Evolutionary conservation across 1,284 basidiomycete genomes (phyloP), one percentile per base, ranked within the genome.

Genomic region (Waitea zeae): DNA sequence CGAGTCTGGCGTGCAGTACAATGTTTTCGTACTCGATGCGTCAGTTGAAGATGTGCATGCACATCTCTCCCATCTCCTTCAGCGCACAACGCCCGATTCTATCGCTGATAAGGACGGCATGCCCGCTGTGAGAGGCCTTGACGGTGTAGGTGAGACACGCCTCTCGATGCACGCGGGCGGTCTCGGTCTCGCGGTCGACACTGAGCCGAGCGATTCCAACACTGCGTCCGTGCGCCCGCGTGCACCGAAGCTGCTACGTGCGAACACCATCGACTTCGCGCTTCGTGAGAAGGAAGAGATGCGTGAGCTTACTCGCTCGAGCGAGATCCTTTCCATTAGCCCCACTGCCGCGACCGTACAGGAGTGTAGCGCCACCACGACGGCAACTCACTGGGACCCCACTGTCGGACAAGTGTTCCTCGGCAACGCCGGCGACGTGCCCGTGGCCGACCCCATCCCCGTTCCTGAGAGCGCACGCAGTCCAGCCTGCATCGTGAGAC

Each of bases 231-330:
- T 49, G 42, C 48, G 42, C 19, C 44, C 48, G 18, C 41, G 41
- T 14, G 51, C 54, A 49, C 33, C 28, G 17, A 34, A 20, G 32
- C 27, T 39, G 36, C 17, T 28, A 12, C 29, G 3, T 36, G 41
- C 44, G 17, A 76, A 75, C 50, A 78, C 71, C 12, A 67, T 81
- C 43, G 70, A 79, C 48, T 81, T 84, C 52, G 70, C 75, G 13
- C 64, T 70, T 44, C 61, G 80, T 22, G 89, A 95, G 57, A 73
- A 75, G 50, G 80, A 87, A 40, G 89, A 93, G 58, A 92, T 92
- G 82, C 64, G 79, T 17, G 76, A 82, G 46, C 61, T 93, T 39
- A 95, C 90, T 0, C 68, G 72, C 34, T 86, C 87, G 2, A 76
- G 72, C 19, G 82, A 89, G 57, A 88, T 93, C 34, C 53, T 76